Base-by-base conservation (phyloP, 2,329 filamentous ascomycete genomes). In the Westerdykella ornata region DNA sequence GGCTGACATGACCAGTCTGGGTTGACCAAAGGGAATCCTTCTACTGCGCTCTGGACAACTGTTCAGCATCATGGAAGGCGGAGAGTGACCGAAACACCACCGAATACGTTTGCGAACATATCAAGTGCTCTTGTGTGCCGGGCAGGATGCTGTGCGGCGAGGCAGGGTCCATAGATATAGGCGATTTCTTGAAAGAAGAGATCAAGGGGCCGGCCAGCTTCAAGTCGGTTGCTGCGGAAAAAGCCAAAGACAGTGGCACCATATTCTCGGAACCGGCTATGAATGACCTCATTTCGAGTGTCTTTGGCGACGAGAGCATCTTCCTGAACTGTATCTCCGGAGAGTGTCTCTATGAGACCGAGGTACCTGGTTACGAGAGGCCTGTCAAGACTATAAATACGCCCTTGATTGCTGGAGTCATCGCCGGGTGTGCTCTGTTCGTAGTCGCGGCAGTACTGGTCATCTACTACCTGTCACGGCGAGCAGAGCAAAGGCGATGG, bases 351-450 rank as follows among this genome's bases (percentile, higher is more conserved):
- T 89, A 96, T 66, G 80, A 85, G 62, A 95, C 89, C 5, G 85
- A 97, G 57, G 82, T 97, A 5, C 92, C 92, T 13, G 92, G 94
- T 14, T 98, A 94, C 59, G 76, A 84, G 52, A 78, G 84, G 15
- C 88, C 90, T 1, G 77, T 96, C 45, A 95, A 96, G 70, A 83
- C 84, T 62, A 97, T 98, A 69, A 98, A 98, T 65, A 97, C 90
- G 0, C 92, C 90, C 3, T 75, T 98, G 37, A 98, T 98, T 53
- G 90, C 94, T 9, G 84, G 86, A 12, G 85, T 96, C 35, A 97
- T 98, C 56, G 89, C 88, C 17, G 84, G 80, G 5, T 85, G 81
- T 57, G 84, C 85, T 0, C 73, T 98, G 0, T 95, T 96, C 58
- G 74, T 98, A 11, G 88, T 94, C n/a, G 85, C 81, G 1, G 79